A percentile compares a stretch with the other conserved stretches of the same genome.
Evolutionary conservation across 352 stramenopile genomes (phyloP).

Genomic region (Thalassiosira hispida): DNA sequence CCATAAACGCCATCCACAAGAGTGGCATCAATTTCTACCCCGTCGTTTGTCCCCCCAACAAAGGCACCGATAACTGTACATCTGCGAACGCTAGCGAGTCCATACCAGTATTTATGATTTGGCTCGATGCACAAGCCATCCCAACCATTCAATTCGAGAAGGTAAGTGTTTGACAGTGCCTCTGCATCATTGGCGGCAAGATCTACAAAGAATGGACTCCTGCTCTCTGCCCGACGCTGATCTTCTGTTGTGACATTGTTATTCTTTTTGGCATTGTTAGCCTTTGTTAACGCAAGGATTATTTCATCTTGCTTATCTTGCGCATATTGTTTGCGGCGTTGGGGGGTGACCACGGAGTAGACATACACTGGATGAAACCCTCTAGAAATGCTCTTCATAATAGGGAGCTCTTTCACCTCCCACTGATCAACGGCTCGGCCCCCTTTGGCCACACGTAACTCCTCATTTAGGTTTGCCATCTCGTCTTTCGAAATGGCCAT

Average conservation of each 20-base stretch:
- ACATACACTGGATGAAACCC: background rate
- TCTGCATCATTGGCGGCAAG: slow-evolving; percentile 51
- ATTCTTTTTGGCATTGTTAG: background rate
- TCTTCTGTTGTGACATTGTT: background rate
- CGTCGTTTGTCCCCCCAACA: slow-evolving; percentile 9
- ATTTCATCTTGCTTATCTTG: slow-evolving; percentile 1
- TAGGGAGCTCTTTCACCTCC: background rate
- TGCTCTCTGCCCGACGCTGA: background rate
- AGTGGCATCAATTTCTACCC: too few species aligned
- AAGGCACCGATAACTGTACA: slow-evolving; percentile 25
- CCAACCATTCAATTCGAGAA: slow-evolving; percentile 16
- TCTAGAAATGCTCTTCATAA: slow-evolving; percentile 4
- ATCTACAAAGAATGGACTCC: slow-evolving; percentile 36
- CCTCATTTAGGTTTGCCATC: too few species aligned
- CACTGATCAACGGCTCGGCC: too few species aligned
- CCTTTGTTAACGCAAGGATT: background rate
- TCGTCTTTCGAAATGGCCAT: too few species aligned
- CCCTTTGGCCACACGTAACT: too few species aligned
- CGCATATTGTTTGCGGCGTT: background rate
- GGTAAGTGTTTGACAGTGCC: slow-evolving; percentile 35
- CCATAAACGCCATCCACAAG: too few species aligned
- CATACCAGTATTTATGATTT: slow-evolving; percentile 44
- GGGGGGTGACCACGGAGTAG: background rate
- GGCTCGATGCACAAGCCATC: slow-evolving; percentile 27
- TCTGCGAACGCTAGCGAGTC: slow-evolving; percentile 14